Conservation (phyloP, 1,139 yeast species). For the Yamadazyma buinensis region DNA sequence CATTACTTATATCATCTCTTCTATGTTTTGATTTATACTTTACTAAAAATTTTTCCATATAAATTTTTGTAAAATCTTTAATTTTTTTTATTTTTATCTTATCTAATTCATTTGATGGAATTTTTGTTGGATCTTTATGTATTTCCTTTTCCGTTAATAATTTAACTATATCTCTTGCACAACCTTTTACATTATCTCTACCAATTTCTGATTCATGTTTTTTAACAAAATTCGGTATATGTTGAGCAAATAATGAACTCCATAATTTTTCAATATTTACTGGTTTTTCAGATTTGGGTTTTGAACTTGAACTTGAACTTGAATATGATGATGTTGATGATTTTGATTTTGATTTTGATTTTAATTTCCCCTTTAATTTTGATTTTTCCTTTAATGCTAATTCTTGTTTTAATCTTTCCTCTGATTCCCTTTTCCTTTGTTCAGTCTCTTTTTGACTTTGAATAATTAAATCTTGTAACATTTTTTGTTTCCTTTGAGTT, state of each 20-base stretch:
- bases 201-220: constrained; percentile 65
- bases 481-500: constrained; percentile 29
- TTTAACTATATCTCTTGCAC: constrained; percentile 75
- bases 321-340: constrained; percentile 1
- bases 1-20: constrained; percentile 3
- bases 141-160: constrained; percentile 62
- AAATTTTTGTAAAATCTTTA: constrained; percentile 57
- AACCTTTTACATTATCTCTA: constrained; percentile 67
- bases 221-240: constrained; percentile 76
- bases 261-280: constrained; percentile 41
- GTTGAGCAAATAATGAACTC: constrained; percentile 63
- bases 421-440: constrained; percentile 13
- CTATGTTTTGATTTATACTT: constrained; percentile 46
- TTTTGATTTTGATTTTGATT: constrained; percentile 12
- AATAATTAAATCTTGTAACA: constrained; percentile 34
- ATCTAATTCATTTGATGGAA: constrained; percentile 57
- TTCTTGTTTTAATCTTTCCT: constrained; percentile 11
- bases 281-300: constrained; percentile 9
- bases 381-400: constrained; percentile 10
- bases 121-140: constrained; percentile 33
- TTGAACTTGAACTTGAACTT: no score
- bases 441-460: constrained; percentile 30
- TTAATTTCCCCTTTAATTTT: constrained; percentile 11
- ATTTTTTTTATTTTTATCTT: constrained; percentile 66
- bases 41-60: constrained; percentile 70